Evolutionary conservation across 257 asterid genomes (phyloP).

Genomic region (Plantago major): DNA sequence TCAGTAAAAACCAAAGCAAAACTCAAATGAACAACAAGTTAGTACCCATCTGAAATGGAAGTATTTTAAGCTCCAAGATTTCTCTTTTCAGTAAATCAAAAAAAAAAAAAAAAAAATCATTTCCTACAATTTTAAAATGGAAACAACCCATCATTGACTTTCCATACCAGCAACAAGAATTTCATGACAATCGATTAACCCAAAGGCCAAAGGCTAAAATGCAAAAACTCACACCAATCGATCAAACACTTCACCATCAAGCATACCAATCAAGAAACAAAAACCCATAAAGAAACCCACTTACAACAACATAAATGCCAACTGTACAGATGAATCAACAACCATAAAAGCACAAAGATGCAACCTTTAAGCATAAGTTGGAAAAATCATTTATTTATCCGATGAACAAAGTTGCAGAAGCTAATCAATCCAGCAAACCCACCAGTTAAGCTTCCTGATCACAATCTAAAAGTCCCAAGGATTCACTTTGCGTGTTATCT

Average conservation of each 20-base stretch:
- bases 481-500: background rate
- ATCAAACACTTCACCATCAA: constrained; percentile 17
- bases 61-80: too few species aligned
- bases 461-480: constrained; percentile 18
- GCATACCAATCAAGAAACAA: constrained; percentile 19
- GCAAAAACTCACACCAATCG: constrained; percentile 21
- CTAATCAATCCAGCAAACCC: constrained; percentile 18
- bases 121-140: constrained; percentile 1
- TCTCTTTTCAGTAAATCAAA: background rate
- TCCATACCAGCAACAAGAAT: constrained; percentile 10
- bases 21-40: background rate
- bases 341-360: constrained; percentile 13
- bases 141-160: constrained; percentile 18
- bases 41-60: background rate
- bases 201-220: constrained; percentile 13
- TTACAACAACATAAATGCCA: constrained; percentile 16
- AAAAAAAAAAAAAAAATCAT: constrained; percentile 2
- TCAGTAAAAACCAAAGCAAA: background rate
- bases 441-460: constrained; percentile 32
- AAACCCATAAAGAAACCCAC: constrained; percentile 1
- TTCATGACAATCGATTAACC: constrained; percentile 6
- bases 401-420: background rate
- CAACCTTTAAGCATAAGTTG: constrained; percentile 16
- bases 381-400: background rate
- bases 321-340: constrained; percentile 21